Evolutionary conservation across 2,329 filamentous ascomycete species (phyloP), one percentile per base, ranked within the genome.

Genomic region (Ophiostoma ips): DNA sequence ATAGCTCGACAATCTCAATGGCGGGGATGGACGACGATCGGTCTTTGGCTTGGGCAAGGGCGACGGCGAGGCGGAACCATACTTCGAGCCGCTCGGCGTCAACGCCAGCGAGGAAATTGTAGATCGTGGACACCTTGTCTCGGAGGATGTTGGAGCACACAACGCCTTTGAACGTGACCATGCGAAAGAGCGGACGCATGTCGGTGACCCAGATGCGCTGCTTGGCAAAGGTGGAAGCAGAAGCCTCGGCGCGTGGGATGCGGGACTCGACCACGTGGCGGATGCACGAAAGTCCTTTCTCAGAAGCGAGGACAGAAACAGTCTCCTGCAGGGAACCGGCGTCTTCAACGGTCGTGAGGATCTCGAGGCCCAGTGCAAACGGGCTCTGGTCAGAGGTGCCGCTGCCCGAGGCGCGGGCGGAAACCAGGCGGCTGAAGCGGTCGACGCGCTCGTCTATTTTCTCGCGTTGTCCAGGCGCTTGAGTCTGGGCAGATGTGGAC

Each of bases 91-190:
- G 53, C 1, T 4, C 35, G 2, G 62, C 64, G 1, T 63, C 62
- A 30, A 64, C 52, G 7, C 67, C 67, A 7, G 60, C 51, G 0
- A 69, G 47, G 43, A 62, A 65, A 35, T 62, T 66, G 53, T 61
- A 64, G 15, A 69, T 59, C 0, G 46, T 49, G 3, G 62, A 60
- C 1, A 67, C 62, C 33, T 68, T 56, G 34, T 64, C 60, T 48
- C 70, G 67, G 13, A 71, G 56, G 0, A 68, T 57, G 11, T 63
- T 61, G 8, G 66, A 70, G 43, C 65, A 61, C 2, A 62, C 51
- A 7, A 67, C 60, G 5, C 58, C 56, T 3, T 57, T 50, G 24
- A 70, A 65, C 1, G 63, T 65, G 12, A 68, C 51, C 7, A 68
- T 41, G 7, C 56, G 52, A 33, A 69, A 65, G 1, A 70, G 38